These are phyloP conservation scores for Pythium aphanidermatum DNA, from an alignment of 352 stramenopile genomes.

Conservation along the genomic window DNA sequence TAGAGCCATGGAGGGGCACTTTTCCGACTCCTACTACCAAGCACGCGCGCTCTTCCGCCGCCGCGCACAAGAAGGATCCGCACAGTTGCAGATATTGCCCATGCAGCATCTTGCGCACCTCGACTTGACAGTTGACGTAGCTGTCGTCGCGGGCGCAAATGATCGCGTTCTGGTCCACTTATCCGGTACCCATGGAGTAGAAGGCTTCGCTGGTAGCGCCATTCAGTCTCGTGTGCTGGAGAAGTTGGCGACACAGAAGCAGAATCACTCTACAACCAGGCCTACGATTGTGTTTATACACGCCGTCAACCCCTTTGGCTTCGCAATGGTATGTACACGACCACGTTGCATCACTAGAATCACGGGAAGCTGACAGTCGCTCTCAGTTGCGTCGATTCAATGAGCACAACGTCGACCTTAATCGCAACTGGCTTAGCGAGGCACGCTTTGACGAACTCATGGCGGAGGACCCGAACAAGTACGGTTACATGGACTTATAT, in stretches of 20 bases:
- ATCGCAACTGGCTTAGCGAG: constrained; percentile 83
- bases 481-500: constrained; percentile 72
- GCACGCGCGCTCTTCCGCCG: constrained; percentile 53
- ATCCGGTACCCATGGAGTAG: constrained; percentile 76
- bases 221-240: constrained; percentile 59
- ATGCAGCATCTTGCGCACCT: constrained; percentile 32
- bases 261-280: constrained; percentile 12
- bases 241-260: constrained; percentile 14
- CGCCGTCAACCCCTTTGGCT: constrained; percentile 91
- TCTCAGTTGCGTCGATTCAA: constrained; percentile 87
- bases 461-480: constrained; percentile 61
- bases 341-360: too few species aligned
- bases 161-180: constrained; percentile 67
- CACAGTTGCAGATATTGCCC: constrained; percentile 40
- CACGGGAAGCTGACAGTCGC: too few species aligned
- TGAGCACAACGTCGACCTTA: constrained; percentile 94
- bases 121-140: constrained; percentile 65
- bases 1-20: constrained; percentile 36
- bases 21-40: constrained; percentile 56
- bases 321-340: constrained; percentile 52
- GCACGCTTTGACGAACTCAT: constrained; percentile 43
- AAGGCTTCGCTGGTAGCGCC: constrained; percentile 79
- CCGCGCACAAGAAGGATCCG: constrained; percentile 25
- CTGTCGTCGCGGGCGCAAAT: constrained; percentile 37
- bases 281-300: constrained; percentile 90